Percentiles rank a stretch among this genome's conserved stretches.
Evolutionary conservation across 2,329 filamentous ascomycete species (phyloP).

Genomic region (Talaromyces sp.): DNA sequence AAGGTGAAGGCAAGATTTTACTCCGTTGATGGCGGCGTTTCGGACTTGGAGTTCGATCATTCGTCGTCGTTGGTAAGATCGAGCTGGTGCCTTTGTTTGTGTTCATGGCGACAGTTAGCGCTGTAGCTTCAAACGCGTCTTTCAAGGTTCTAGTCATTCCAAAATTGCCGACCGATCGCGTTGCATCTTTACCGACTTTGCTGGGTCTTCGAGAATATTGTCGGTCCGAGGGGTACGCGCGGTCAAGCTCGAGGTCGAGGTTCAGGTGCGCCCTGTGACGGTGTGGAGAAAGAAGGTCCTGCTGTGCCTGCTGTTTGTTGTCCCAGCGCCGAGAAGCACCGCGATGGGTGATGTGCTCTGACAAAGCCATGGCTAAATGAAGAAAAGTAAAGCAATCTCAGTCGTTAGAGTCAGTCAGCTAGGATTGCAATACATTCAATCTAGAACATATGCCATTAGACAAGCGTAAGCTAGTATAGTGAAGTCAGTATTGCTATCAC

Average conservation of each 20-base stretch:
- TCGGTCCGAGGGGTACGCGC: conserved; percentile 23
- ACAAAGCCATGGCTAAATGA: conserved; percentile 32
- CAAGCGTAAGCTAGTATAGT: neutral
- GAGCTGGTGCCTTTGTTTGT: conserved; percentile 22
- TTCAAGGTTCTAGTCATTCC: conserved; percentile 38
- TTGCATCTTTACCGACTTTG: conserved; percentile 28
- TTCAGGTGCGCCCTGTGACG: conserved; percentile 26
- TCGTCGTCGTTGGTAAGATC: conserved; percentile 8
- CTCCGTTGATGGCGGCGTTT: conserved; percentile 26
- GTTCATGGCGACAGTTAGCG: conserved; percentile 28
- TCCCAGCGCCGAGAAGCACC: conserved; percentile 30
- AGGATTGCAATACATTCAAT: neutral
- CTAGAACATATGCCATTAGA: neutral
- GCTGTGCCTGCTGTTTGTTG: conserved; percentile 23
- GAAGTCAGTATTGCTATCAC: neutral
- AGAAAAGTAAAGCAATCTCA: neutral
- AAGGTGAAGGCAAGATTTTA: conserved; percentile 29
- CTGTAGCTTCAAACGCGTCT: conserved; percentile 38
- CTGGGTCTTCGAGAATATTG: conserved; percentile 29
- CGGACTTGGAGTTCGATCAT: conserved; percentile 31
- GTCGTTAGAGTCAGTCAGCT: neutral
- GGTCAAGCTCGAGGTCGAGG: conserved; percentile 21
- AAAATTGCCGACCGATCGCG: conserved; percentile 32
- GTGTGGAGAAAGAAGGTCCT: conserved; percentile 12
- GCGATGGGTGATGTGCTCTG: conserved; percentile 29